These are phyloP conservation scores for Globisporangium barbulae DNA, from an alignment of 352 stramenopile genomes.

Conservation along the genomic window DNA sequence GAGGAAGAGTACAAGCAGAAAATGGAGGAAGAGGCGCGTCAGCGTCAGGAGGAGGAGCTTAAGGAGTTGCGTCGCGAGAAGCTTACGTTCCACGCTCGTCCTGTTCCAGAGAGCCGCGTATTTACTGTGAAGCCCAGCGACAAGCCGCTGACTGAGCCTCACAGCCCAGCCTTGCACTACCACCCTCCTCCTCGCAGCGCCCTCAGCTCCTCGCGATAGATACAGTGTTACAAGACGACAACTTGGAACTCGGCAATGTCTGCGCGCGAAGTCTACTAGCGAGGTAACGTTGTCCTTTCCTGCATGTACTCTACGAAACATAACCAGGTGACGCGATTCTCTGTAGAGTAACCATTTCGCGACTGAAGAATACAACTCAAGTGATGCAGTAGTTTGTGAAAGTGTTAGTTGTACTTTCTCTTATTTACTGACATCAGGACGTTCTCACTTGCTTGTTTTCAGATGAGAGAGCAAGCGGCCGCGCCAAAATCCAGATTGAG, in stretches of 20 bases:
- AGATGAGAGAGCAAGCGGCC: background rate
- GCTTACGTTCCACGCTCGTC: slow-evolving; percentile 70
- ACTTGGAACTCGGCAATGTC: no score
- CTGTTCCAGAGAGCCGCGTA: slow-evolving; percentile 40
- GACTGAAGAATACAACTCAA: slow-evolving; percentile 12
- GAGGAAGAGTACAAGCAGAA: slow-evolving; percentile 63
- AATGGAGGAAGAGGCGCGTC: slow-evolving; percentile 43
- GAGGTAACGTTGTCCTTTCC: background rate
- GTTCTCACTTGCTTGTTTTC: slow-evolving; percentile 30
- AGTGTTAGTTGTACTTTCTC: slow-evolving; percentile 11
- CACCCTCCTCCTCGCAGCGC: slow-evolving; percentile 14
- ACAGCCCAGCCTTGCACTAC: slow-evolving; percentile 41
- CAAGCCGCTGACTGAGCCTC: slow-evolving; percentile 50
- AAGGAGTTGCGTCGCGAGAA: slow-evolving; percentile 65
- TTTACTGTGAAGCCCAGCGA: slow-evolving; percentile 50
- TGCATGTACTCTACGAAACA: slow-evolving; percentile 6
- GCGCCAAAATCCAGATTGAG: background rate
- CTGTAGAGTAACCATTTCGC: background rate
- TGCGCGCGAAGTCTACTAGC: background rate
- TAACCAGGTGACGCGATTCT: background rate
- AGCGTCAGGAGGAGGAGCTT: slow-evolving; percentile 63
- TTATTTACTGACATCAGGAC: slow-evolving; percentile 7
- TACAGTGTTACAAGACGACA: background rate
- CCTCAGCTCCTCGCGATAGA: slow-evolving; percentile 2
- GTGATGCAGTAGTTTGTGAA: slow-evolving; percentile 14